Evolutionary conservation across 192 early-diverging fungal species (phyloP).

Genomic region (Coemansia furcata): DNA sequence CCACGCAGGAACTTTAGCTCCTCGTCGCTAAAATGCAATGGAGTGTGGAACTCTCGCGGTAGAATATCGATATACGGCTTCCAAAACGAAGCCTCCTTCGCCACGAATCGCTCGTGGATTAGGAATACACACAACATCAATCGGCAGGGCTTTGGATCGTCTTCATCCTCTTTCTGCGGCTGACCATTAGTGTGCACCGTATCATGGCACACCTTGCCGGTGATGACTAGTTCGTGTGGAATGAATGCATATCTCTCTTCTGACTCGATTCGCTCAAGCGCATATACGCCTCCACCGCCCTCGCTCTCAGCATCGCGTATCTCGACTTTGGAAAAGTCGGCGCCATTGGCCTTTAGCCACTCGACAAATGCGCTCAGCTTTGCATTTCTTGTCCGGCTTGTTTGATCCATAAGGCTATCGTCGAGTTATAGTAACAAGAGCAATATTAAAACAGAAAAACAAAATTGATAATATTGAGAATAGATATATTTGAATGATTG

Average conservation of each 20-base stretch:
- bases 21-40: slow-evolving; percentile 51
- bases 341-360: slow-evolving; percentile 53
- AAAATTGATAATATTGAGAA: neutral
- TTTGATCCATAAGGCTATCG: neutral
- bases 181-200: slow-evolving; percentile 15
- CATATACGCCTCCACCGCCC: slow-evolving; percentile 55
- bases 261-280: slow-evolving; percentile 29
- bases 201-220: slow-evolving; percentile 43
- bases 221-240: slow-evolving; percentile 55
- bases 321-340: slow-evolving; percentile 31
- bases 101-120: slow-evolving; percentile 46
- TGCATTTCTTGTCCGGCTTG: neutral
- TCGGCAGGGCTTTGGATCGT: slow-evolving; percentile 4
- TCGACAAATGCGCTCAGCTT: slow-evolving; percentile 19
- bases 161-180: neutral
- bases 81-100: slow-evolving; percentile 50
- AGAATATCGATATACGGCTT: slow-evolving; percentile 62
- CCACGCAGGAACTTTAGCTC: slow-evolving; percentile 53
- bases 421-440: neutral
- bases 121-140: slow-evolving; percentile 56
- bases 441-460: neutral
- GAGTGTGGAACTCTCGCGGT: slow-evolving; percentile 55
- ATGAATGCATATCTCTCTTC: slow-evolving; percentile 55
- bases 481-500: neutral
- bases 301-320: slow-evolving; percentile 18